Conservation (phyloP, 768 basidiomycete genomes). For the Baorangia bicolor region DNA sequence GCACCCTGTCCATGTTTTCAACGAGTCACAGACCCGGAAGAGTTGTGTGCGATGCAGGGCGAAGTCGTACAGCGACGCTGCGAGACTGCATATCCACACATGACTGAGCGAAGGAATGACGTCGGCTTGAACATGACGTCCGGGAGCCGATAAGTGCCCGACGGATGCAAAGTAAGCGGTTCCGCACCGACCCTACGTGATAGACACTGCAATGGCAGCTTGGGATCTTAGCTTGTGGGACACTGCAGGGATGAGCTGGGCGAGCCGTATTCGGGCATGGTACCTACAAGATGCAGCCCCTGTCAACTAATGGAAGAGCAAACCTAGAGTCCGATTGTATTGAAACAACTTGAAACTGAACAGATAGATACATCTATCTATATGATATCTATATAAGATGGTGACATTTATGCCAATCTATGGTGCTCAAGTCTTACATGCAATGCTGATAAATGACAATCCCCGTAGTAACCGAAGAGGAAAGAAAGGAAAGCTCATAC, state of each 20-base stretch:
- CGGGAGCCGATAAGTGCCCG: not conserved
- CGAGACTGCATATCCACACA: slow-evolving; percentile 70
- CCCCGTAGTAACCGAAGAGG: too few species aligned
- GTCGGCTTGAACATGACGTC: not conserved
- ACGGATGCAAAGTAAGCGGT: not conserved
- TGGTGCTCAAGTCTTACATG: too few species aligned
- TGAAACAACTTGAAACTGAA: too few species aligned
- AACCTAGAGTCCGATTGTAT: too few species aligned
- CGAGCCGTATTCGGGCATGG: slow-evolving; percentile 61
- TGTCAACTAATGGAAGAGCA: too few species aligned
- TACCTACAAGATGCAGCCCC: slow-evolving; percentile 50
- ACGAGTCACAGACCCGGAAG: slow-evolving; percentile 38
- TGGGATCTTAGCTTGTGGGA: slow-evolving; percentile 58
- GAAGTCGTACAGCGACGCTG: slow-evolving; percentile 58
- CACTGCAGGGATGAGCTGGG: slow-evolving; percentile 48
- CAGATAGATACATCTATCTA: too few species aligned
- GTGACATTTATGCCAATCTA: too few species aligned
- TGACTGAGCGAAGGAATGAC: slow-evolving; percentile 44
- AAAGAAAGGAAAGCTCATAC: too few species aligned
- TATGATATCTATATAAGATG: too few species aligned
- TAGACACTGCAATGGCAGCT: slow-evolving; percentile 56
- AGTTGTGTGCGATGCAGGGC: slow-evolving; percentile 54
- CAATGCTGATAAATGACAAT: too few species aligned
- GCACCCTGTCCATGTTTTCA: slow-evolving; percentile 41
- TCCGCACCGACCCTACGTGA: slow-evolving; percentile 51